Conservation (phyloP, 176 grass and related monocot genomes). For the Cenchrus purpureus region DNA sequence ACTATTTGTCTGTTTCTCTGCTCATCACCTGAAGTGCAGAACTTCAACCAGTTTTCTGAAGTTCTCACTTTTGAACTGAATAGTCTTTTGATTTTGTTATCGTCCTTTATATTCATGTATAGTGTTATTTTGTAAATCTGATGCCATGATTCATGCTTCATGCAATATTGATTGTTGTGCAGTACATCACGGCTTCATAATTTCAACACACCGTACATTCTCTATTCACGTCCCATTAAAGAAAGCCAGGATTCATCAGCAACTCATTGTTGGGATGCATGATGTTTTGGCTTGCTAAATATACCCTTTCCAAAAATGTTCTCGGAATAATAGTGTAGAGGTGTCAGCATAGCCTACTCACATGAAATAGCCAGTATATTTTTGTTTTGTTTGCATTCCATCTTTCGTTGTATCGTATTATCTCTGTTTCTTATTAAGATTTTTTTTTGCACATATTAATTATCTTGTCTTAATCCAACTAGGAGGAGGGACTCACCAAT, state of each 20-base stretch:
- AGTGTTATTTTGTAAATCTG: not conserved
- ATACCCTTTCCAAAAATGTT: not conserved
- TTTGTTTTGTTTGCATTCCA: not conserved
- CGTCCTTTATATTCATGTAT: not conserved
- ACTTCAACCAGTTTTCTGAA: not conserved
- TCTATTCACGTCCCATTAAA: not conserved
- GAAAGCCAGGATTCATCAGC: not conserved
- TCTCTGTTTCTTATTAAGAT: not conserved
- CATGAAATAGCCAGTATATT: not conserved
- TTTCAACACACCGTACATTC: not conserved
- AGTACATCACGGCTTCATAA: not conserved
- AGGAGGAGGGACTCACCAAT: conserved; percentile 83
- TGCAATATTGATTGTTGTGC: not conserved
- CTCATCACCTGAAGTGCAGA: not conserved
- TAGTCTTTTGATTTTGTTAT: not conserved
- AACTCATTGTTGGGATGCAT: not conserved
- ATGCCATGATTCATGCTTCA: not conserved
- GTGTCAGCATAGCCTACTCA: not conserved
- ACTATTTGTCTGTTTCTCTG: not conserved
- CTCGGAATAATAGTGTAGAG: not conserved
- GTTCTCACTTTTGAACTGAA: not conserved
- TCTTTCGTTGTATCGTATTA: not conserved
- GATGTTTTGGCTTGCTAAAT: not conserved
- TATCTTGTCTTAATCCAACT: conserved; percentile 38
- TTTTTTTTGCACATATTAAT: not conserved